Base-by-base conservation (phyloP, 2,329 filamentous ascomycete species). In the Colletotrichum paranaense region DNA sequence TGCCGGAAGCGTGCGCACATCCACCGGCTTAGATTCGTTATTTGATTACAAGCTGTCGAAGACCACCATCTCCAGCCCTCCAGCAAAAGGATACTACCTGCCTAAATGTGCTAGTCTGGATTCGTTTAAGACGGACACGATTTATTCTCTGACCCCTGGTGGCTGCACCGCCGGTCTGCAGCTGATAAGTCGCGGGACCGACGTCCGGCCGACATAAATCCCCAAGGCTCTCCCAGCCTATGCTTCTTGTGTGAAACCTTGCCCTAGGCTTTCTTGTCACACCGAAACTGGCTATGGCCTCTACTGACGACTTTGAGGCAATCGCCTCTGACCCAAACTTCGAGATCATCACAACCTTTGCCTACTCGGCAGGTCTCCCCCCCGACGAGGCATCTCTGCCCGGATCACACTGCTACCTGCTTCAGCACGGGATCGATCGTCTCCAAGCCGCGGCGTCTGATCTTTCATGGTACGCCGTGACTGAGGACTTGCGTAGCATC, bases 281-380 rank as follows among this genome's bases (percentile, higher is more conserved):
- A 7, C 12, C 14, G 8, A 60, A 49, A 5, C 8, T 16, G 14
- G 22, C 14, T n/a, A 64, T 64, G 62, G 62, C 28, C 49, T 56
- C 30, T 12, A 12, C 38, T 4, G 49, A 46, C 24, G 53, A 66
- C 14, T 8, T 57, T n/a, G 63, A 66, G 32, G 63, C 35, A n/a
- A 24, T 66, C 32, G 7, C 19, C 63, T 66, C 53, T 32, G 53
- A 58, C 24, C 35, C 53, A 30, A 26, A 49, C 35, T 66, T 58
- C 16, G 63, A 66, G 26, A 58, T 66, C 53, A 66, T 66, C 16
- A 66, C 32, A 24, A 66, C 53, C 3, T 49, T 66, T 16, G 63
- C 38, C 26, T 66, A 66, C 35, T 66, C 53, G 2, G 12, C 26
- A 4, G 35, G 63, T 16, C 63, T 66, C 9, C 35, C 63, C 63